These are phyloP conservation scores for Amborella trichopoda DNA, from an alignment of 164 flowering plant species.

Conservation along the genomic window DNA sequence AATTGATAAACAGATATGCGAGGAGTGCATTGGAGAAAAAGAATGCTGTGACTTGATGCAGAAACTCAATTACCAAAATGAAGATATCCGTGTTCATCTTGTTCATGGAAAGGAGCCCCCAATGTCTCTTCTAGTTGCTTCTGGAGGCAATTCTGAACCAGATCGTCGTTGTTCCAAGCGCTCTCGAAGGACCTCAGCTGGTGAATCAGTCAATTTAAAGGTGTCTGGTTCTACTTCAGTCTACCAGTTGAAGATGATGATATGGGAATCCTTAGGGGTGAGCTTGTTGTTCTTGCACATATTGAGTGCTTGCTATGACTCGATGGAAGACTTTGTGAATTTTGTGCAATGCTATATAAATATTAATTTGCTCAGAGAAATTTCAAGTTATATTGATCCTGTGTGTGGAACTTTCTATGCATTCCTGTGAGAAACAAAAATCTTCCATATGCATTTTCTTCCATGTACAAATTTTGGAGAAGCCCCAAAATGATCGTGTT, in stretches of 20 bases:
- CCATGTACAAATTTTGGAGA: too few species aligned
- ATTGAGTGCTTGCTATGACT: too few species aligned
- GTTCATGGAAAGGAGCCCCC: constrained; percentile 91
- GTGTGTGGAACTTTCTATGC: too few species aligned
- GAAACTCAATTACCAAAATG: constrained; percentile 65
- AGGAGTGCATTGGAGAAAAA: constrained; percentile 87
- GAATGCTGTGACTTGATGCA: constrained; percentile 74
- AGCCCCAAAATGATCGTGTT: too few species aligned
- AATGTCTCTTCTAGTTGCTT: constrained; percentile 67
- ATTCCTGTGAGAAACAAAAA: too few species aligned
- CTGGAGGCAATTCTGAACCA: constrained; percentile 42
- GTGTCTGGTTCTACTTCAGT: constrained; percentile 85
- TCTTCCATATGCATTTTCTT: too few species aligned
- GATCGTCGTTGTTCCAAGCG: constrained; percentile 90
- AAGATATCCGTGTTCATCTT: constrained; percentile 58
- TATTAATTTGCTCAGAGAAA: too few species aligned
- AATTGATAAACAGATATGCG: constrained; percentile 46
- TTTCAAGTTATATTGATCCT: too few species aligned
- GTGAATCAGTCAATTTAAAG: constrained; percentile 50
- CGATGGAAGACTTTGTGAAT: too few species aligned
- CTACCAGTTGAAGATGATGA: constrained; percentile 96
- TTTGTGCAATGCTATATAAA: too few species aligned
- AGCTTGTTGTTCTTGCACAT: too few species aligned
- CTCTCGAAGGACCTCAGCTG: constrained; percentile 51
- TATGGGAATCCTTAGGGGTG: constrained; percentile 99